A percentile compares a stretch with the other conserved stretches of the same genome.
These are phyloP conservation scores for Aeschynomene evenia DNA, from an alignment of 306 rosid species.

Conservation along the genomic window DNA sequence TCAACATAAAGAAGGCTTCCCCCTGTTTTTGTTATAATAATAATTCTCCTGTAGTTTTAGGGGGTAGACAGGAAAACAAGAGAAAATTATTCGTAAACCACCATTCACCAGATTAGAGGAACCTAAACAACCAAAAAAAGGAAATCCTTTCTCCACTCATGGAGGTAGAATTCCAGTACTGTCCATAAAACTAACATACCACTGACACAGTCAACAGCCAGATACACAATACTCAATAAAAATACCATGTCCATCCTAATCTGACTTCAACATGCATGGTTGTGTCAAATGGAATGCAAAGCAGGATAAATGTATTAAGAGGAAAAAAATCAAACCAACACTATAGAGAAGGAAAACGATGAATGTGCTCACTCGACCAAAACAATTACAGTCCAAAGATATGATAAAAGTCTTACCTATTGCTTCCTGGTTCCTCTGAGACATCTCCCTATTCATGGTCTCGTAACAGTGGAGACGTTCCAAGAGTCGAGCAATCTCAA, in stretches of 20 bases:
- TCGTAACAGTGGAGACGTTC: slow-evolving; percentile 87
- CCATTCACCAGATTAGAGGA: slow-evolving; percentile 2
- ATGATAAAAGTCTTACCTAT: slow-evolving; percentile 59
- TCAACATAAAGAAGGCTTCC: neutral
- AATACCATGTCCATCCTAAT: slow-evolving; percentile 4
- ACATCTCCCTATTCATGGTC: slow-evolving; percentile 97
- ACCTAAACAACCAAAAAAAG: neutral
- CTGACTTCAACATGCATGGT: neutral
- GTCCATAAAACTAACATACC: neutral
- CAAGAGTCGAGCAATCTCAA: slow-evolving; percentile 82
- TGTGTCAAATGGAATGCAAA: neutral
- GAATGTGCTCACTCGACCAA: neutral
- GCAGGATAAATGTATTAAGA: neutral
- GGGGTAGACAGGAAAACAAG: neutral
- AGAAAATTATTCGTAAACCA: neutral
- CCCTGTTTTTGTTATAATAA: neutral
- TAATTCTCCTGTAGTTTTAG: neutral
- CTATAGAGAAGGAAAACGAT: neutral
- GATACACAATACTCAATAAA: slow-evolving; percentile 2
- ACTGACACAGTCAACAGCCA: neutral
- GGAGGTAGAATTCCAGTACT: neutral
- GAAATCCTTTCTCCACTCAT: neutral
- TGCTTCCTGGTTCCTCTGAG: slow-evolving; percentile 95
- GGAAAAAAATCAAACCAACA: neutral
- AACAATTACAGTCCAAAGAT: slow-evolving; percentile 5